Evolutionary conservation across 1,284 basidiomycete genomes (phyloP).

Genomic region (Ceratobasidium sp.): DNA sequence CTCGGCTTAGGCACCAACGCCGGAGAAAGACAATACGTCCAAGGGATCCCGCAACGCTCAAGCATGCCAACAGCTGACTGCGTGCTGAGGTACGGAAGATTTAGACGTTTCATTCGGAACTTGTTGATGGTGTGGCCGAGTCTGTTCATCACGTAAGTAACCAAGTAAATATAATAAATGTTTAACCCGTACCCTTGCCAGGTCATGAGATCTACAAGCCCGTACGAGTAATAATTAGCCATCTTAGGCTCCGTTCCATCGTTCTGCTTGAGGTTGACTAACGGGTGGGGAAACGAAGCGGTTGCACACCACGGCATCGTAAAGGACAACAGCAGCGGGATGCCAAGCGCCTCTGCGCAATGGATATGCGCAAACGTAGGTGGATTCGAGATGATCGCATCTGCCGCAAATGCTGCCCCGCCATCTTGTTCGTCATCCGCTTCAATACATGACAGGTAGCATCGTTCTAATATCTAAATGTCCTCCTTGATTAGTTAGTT

Average conservation of each 20-base stretch:
- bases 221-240: conserved; percentile 70
- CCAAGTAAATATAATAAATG: conserved; percentile 38
- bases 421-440: conserved; percentile 62
- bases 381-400: conserved; percentile 75
- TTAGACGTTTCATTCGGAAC: conserved; percentile 68
- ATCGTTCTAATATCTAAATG: conserved; percentile 68
- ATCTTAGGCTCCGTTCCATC: conserved; percentile 64
- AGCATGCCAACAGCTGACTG: conserved; percentile 67
- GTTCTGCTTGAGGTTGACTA: conserved; percentile 67
- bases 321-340: conserved; percentile 70
- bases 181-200: conserved; percentile 69
- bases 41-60: conserved; percentile 72
- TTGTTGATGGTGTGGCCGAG: conserved; percentile 71
- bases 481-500: neutral
- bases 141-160: conserved; percentile 54
- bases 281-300: conserved; percentile 71
- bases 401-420: conserved; percentile 65
- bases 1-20: conserved; percentile 72
- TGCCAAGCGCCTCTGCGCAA: conserved; percentile 72
- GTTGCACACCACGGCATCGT: conserved; percentile 80
- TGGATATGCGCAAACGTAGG: conserved; percentile 74
- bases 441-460: conserved; percentile 66
- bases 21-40: conserved; percentile 78
- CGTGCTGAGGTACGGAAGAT: conserved; percentile 64
- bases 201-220: conserved; percentile 68